Percentiles rank a stretch among this genome's conserved stretches.
These are phyloP conservation scores for Salix udensis DNA, from an alignment of 345 rosid species.

Conservation along the genomic window DNA sequence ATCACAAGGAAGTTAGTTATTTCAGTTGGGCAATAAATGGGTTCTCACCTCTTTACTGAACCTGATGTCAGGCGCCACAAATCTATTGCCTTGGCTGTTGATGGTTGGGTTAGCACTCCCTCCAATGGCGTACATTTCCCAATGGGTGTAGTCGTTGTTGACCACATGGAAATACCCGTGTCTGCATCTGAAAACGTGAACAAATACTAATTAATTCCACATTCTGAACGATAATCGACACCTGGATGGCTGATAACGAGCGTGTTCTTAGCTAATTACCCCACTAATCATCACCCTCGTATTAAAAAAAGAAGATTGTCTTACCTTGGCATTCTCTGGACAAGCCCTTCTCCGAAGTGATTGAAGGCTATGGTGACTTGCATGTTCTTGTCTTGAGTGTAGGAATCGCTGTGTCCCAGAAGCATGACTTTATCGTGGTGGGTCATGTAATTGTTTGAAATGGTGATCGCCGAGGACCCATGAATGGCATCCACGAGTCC, in stretches of 20 bases:
- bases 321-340: slow-evolving; percentile 33
- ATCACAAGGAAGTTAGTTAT: slow-evolving; percentile 13
- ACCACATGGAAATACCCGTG: slow-evolving; percentile 32
- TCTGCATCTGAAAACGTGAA: slow-evolving; percentile 19
- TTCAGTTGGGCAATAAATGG: slow-evolving; percentile 1
- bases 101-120: slow-evolving; percentile 28
- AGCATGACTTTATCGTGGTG: slow-evolving; percentile 34
- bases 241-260: neutral
- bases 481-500: slow-evolving; percentile 26
- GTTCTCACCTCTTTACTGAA: slow-evolving; percentile 26
- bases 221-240: neutral
- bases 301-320: neutral
- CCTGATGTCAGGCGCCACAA: slow-evolving; percentile 21
- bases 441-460: slow-evolving; percentile 32
- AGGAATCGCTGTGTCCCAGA: slow-evolving; percentile 29
- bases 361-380: slow-evolving; percentile 31
- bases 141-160: slow-evolving; percentile 31
- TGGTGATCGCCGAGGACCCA: slow-evolving; percentile 28
- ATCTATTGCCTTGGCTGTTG: slow-evolving; percentile 31
- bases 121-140: slow-evolving; percentile 36
- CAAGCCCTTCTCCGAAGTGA: slow-evolving; percentile 34
- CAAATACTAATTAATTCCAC: neutral
- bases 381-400: slow-evolving; percentile 27
- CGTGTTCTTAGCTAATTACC: neutral
- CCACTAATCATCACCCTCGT: neutral